Evolutionary conservation across 371 early-diverging fungal genomes (phyloP), one percentile per base, ranked within the genome.

Genomic region (Haplosporangium sp.): DNA sequence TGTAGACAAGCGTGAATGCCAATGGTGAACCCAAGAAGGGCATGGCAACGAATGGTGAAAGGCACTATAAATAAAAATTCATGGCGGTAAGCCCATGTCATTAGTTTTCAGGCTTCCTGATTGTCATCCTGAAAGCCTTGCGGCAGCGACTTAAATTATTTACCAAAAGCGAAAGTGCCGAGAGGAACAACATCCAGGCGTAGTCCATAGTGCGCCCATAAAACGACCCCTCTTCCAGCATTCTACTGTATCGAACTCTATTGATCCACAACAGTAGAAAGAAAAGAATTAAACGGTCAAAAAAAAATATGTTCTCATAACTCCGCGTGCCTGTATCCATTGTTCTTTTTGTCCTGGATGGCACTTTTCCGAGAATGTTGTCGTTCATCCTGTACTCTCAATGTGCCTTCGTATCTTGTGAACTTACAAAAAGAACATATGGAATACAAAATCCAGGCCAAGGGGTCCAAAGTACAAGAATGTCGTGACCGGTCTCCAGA

Each of bases 211-310:
- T 91, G 56, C 94, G 88, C 50, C 90, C 92, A 53, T 95, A 87
- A 82, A 93, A 97, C 60, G 94, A 95, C 0, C 95, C 96, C 80
- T 97, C 97, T 76, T 98, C 99, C 69, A 98, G 88, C 92, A 94
- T 94, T 37, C 96, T 86, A 68, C 92, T 92, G 79, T 98, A 96
- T 59, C 93, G 89, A 18, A 93, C 89, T 18, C 95, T 95, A 67
- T 11, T n/a, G 16, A 18, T 23, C 12, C n/a, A 12, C 5, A 18
- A 54, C 41, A 37, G 16, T 2, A 40, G 48, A n/a, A 52, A 16
- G 41, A 55, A n/a, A 50, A 40, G 48, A n/a, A 52, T 12, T 36
- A 55, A n/a, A 50, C n/a, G 13, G 37, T n/a, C 16, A 45, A 4
- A 29, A 29, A 29, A 29, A 29, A 29, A 29, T 14, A 40, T 6